Evolutionary conservation across 2,329 filamentous ascomycete genomes (phyloP), one percentile per base, ranked within the genome.

Genomic region (Monilinia laxa): DNA sequence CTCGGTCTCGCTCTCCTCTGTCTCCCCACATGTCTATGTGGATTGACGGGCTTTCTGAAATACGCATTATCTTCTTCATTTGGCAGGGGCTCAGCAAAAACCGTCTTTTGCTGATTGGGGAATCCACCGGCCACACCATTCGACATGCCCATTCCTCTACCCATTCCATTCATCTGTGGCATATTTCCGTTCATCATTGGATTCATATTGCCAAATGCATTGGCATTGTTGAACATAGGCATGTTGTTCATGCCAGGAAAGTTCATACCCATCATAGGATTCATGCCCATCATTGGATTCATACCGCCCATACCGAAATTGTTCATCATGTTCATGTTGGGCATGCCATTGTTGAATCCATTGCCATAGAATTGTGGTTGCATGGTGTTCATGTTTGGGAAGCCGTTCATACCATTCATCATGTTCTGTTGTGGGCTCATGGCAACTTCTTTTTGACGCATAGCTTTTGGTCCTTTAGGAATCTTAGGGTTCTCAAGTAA

Each of bases 21-120:
- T 73, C 90, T 86, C 75, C 93, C 92, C 78, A 93, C 90, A 76
- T 95, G 91, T 62, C 95, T 87, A 76, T 97, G 91, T 2, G 93
- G 94, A 76, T 99, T 99, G 69, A 98, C 91, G 0, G 95, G 95
- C 78, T 97, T 94, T 67, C 95, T 87, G 77, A 98, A 96, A 79
- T 99, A 99, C 9, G 95, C 91, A 68, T 93, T 92, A 67, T 96
- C 93, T 66, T 96, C 92, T 70, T 87, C 87, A 67, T 84, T 88
- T 2, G 84, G 83, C 68, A 82, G 80, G 16, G 83, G 81, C 23
- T 82, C 81, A 45, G 80, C 80, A 72, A 85, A 77, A 40, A 76
- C 62, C 0, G 74, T 76, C 70, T 76, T 77, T 73, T 87, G 85
- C 73, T 88, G 85, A 71, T 87, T 87, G 16, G 83, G 80, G 69